Evolutionary conservation across 108 stramenopile species (phyloP).

Genomic region (Cyclotella baltica): DNA sequence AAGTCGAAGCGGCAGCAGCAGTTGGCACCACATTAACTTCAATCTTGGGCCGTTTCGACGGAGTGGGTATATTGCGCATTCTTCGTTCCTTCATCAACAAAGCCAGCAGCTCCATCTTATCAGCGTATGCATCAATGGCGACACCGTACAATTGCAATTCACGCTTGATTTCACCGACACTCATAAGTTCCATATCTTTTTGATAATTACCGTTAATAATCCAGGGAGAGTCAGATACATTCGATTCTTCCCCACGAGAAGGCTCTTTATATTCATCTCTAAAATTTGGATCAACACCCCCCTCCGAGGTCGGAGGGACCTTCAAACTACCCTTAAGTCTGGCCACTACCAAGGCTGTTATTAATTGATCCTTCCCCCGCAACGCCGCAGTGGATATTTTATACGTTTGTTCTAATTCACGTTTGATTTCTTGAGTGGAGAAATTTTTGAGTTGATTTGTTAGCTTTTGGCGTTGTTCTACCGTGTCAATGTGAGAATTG

Average conservation of each 20-base stretch:
- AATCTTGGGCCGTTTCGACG: slow-evolving; percentile 9
- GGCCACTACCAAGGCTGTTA: slow-evolving; percentile 32
- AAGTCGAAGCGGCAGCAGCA: not conserved
- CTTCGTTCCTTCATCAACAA: slow-evolving; percentile 23
- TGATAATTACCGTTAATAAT: slow-evolving; percentile 24
- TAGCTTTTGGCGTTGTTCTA: slow-evolving; percentile 26
- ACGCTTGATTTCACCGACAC: slow-evolving; percentile 40
- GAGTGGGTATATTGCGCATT: slow-evolving; percentile 19
- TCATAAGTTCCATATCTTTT: slow-evolving; percentile 38
- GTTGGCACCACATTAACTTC: slow-evolving; percentile 16
- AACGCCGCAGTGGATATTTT: slow-evolving; percentile 34
- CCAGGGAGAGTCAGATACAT: not conserved
- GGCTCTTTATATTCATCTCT: slow-evolving; percentile 15
- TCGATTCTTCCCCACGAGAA: not conserved
- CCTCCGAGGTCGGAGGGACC: not conserved
- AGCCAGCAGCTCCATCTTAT: slow-evolving; percentile 20
- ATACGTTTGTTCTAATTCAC: slow-evolving; percentile 40
- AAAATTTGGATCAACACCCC: slow-evolving; percentile 8
- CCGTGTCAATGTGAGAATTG: slow-evolving; percentile 26
- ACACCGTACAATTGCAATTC: slow-evolving; percentile 42
- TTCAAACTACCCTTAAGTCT: slow-evolving; percentile 23
- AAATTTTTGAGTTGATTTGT: slow-evolving; percentile 28
- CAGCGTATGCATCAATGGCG: slow-evolving; percentile 14
- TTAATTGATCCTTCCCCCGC: slow-evolving; percentile 31
- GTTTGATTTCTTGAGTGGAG: slow-evolving; percentile 43